A percentile compares a stretch with the other conserved stretches of the same genome.
phyloP scores from a whole-genome alignment of 345 rosid species.

The Corymbia maculata region DNA sequence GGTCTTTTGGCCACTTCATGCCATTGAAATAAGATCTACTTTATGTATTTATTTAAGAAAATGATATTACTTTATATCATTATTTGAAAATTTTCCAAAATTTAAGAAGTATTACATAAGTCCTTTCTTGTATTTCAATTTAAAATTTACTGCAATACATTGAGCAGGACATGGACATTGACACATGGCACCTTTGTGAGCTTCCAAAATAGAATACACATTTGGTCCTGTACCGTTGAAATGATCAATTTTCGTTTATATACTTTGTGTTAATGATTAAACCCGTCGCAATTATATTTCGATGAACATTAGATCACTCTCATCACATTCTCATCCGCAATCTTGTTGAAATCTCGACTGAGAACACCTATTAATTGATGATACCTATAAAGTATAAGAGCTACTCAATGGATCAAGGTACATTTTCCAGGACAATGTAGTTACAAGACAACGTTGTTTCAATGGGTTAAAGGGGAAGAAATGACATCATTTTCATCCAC shows the following conservation, averaged over 20 bases:
- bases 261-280: not conserved
- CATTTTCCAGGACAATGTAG: not conserved
- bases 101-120: too few species aligned
- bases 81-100: too few species aligned
- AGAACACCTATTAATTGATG: not conserved
- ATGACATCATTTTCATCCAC: accelerated
- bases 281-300: not conserved
- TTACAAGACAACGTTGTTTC: not conserved
- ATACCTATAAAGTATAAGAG: not conserved
- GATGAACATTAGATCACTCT: not conserved
- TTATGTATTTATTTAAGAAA: too few species aligned
- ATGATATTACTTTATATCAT: too few species aligned
- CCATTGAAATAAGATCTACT: too few species aligned
- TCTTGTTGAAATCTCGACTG: not conserved
- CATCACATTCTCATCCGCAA: not conserved
- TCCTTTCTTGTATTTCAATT: too few species aligned
- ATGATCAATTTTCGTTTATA: not conserved
- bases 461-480: not conserved
- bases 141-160: too few species aligned
- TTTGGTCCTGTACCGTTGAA: not conserved
- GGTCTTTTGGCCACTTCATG: too few species aligned
- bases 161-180: too few species aligned
- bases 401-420: not conserved
- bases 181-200: too few species aligned
- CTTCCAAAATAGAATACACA: not conserved